Evolutionary conservation across 179 eudicot species (phyloP).

Genomic region (Vitellaria paradoxa): DNA sequence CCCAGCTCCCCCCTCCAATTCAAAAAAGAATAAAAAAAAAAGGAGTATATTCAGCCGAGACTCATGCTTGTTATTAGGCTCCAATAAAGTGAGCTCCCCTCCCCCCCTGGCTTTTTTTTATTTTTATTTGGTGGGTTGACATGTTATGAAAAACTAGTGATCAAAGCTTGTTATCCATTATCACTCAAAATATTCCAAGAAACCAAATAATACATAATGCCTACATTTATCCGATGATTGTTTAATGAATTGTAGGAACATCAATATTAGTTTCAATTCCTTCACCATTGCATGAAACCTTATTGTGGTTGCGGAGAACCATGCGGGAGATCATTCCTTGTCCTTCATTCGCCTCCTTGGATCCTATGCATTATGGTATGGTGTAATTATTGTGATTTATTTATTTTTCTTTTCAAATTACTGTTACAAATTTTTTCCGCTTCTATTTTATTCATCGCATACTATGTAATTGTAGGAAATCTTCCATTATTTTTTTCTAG

Average conservation of each 20-base stretch:
- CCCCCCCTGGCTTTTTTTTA: not conserved
- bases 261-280: constrained; percentile 34
- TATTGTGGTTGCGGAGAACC: constrained; percentile 40
- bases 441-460: constrained; percentile 7
- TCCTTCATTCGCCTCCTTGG: constrained; percentile 29
- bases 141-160: not conserved
- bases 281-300: constrained; percentile 27
- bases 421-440: not conserved
- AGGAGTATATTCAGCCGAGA: not conserved
- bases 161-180: not conserved
- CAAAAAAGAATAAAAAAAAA: not conserved
- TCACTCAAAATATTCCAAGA: not conserved
- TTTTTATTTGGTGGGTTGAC: not conserved
- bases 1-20: not conserved
- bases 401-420: not conserved
- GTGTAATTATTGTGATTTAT: constrained; percentile 5
- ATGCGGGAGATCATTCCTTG: constrained; percentile 16
- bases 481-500: constrained; percentile 44
- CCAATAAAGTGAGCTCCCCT: not conserved
- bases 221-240: not conserved
- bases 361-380: constrained; percentile 38
- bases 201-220: not conserved
- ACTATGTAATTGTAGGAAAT: constrained; percentile 44
- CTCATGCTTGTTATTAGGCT: too few species aligned
- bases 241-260: constrained; percentile 24